phyloP scores from a whole-genome alignment of 1,284 basidiomycete genomes.

The Porodaedalea pini region DNA sequence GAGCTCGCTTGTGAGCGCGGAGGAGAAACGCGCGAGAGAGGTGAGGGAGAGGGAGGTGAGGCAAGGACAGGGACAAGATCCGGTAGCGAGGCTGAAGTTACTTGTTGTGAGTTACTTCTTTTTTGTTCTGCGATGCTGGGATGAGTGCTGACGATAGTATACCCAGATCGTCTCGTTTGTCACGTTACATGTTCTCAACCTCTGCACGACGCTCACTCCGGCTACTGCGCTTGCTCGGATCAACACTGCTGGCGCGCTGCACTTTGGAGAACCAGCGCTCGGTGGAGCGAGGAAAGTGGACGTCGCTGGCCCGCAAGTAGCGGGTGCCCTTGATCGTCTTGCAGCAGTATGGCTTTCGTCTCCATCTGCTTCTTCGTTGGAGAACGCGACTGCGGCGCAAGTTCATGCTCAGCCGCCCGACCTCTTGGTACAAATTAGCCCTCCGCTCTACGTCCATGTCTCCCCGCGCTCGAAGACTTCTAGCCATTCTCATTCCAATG shows the following conservation, averaged over 20 bases:
- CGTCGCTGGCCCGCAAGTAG: conserved; percentile 57
- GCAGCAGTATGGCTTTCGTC: conserved; percentile 34
- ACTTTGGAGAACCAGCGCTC: conserved; percentile 20
- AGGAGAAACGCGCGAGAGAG: conserved; percentile 38
- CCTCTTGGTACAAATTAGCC: conserved; percentile 69
- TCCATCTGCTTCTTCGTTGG: conserved; percentile 32
- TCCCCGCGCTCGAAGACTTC: conserved; percentile 32
- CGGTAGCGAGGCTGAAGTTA: conserved; percentile 87
- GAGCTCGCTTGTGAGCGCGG: background rate
- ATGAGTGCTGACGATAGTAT: background rate
- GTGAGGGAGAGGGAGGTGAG: conserved; percentile 35
- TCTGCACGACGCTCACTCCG: conserved; percentile 88
- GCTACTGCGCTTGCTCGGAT: conserved; percentile 61
- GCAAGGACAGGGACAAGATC: conserved; percentile 60
- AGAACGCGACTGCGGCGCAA: conserved; percentile 25
- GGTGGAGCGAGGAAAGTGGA: conserved; percentile 50
- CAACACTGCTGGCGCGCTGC: conserved; percentile 33
- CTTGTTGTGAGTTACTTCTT: conserved; percentile 56
- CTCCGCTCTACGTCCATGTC: conserved; percentile 61
- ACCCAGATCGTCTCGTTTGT: conserved; percentile 81
- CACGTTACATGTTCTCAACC: conserved; percentile 86
- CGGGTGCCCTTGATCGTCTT: conserved; percentile 57
- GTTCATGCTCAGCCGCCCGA: conserved; percentile 28
- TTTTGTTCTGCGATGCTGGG: background rate
- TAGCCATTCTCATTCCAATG: conserved; percentile 16